These are phyloP conservation scores for Cystofilobasidium ferigula DNA, from an alignment of 768 basidiomycete genomes.

Conservation along the genomic window DNA sequence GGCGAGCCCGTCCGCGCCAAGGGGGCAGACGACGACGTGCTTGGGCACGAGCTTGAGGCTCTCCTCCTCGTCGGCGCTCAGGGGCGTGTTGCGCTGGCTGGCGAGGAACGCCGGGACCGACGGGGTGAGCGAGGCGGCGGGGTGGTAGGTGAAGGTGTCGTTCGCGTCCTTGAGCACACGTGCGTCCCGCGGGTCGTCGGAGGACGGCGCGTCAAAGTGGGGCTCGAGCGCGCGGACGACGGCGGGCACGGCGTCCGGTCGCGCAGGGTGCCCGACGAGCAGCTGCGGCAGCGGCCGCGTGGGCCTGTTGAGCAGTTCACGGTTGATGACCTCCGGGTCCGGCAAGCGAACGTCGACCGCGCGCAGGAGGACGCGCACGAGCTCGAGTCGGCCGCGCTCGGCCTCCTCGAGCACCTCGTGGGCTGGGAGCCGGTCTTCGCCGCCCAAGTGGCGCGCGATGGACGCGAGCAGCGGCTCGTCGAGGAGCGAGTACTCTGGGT, in stretches of 20 bases:
- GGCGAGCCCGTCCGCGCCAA: conserved; percentile 28
- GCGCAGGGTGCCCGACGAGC: conserved; percentile 45
- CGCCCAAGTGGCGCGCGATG: not conserved
- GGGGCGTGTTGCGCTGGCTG: not conserved
- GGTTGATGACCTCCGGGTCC: conserved; percentile 12
- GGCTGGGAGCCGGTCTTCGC: conserved; percentile 27
- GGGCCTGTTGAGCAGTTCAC: conserved; percentile 33
- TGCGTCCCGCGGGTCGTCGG: conserved; percentile 31
- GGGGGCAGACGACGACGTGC: conserved; percentile 26
- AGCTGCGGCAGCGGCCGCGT: conserved; percentile 52
- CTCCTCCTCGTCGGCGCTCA: conserved; percentile 24
- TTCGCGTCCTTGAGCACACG: conserved; percentile 51
- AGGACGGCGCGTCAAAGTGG: not conserved
- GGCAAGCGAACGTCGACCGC: conserved; percentile 1
- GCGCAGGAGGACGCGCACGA: not conserved
- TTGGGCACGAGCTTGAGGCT: conserved; percentile 5
- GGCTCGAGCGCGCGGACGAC: conserved; percentile 41
- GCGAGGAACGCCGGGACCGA: conserved; percentile 6
- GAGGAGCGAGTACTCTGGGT: conserved; percentile 49
- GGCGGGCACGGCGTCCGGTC: conserved; percentile 36
- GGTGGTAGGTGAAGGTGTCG: conserved; percentile 44
- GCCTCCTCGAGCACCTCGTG: conserved; percentile 29
- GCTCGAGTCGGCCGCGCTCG: conserved; percentile 26
- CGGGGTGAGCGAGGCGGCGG: conserved; percentile 5
- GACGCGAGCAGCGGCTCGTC: conserved; percentile 38